Percentiles rank a stretch among this genome's conserved stretches.
Evolutionary conservation across 2,329 filamentous ascomycete genomes (phyloP).

Genomic region (Rhynchosporium agropyri): DNA sequence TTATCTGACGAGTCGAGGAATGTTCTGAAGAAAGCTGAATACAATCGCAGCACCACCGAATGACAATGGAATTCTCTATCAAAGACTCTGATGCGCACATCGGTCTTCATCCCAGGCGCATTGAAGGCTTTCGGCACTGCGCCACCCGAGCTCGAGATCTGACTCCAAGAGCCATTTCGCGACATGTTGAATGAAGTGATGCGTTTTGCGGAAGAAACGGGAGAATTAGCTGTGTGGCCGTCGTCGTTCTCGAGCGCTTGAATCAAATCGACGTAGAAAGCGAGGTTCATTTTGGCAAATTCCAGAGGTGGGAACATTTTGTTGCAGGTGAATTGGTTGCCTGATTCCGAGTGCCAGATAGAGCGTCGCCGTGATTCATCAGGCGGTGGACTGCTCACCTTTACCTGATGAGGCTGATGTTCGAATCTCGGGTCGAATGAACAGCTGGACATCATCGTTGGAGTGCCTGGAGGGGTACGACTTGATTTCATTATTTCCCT

Average conservation of each 20-base stretch:
- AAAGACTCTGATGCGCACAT: conserved; percentile 26
- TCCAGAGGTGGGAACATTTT: conserved; percentile 6
- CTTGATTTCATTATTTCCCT: not conserved
- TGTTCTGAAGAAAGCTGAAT: conserved; percentile 27
- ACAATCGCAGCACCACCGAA: conserved; percentile 17
- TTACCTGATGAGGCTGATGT: not conserved
- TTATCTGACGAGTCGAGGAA: conserved; percentile 15
- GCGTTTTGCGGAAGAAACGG: conserved; percentile 6
- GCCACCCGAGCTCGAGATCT: conserved; percentile 8
- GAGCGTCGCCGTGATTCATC: conserved; percentile 6
- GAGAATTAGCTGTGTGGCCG: not conserved
- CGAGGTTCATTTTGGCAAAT: conserved; percentile 19
- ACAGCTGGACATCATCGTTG: not conserved
- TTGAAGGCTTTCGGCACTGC: conserved; percentile 14
- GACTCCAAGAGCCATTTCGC: conserved; percentile 2
- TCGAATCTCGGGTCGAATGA: not conserved
- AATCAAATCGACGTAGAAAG: conserved; percentile 18
- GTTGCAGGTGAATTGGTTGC: conserved; percentile 12
- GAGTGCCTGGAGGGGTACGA: not conserved
- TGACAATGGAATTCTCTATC: conserved; percentile 26
- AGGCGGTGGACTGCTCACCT: conserved; percentile 3
- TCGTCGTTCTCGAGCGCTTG: conserved; percentile 12
- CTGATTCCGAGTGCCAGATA: not conserved
- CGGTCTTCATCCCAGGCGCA: conserved; percentile 19
- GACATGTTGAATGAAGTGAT: conserved; percentile 15